Evolutionary conservation across 805 yeast species (phyloP).

Genomic region (Candida vaughaniae): DNA sequence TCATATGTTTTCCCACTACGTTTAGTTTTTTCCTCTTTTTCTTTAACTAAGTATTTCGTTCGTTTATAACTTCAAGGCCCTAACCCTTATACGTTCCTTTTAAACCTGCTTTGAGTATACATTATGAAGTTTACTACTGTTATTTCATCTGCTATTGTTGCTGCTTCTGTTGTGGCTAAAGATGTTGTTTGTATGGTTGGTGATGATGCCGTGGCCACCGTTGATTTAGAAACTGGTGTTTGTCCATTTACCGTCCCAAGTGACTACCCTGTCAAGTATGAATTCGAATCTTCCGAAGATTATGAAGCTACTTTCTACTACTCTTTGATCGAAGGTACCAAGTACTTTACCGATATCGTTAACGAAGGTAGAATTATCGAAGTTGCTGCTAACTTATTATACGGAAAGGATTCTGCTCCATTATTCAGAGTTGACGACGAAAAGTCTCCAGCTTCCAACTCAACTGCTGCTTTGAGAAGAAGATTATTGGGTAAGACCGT

Average conservation of each 20-base stretch:
- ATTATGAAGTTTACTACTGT: conserved; percentile 13
- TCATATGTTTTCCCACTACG: background rate
- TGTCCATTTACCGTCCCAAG: conserved; percentile 38
- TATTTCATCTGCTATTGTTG: conserved; percentile 9
- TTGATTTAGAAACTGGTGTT: conserved; percentile 38
- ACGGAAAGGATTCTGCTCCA: conserved; percentile 23
- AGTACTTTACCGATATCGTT: conserved; percentile 33
- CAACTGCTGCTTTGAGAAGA: conserved; percentile 40
- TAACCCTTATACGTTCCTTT: conserved; percentile 9
- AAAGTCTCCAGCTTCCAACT: conserved; percentile 32
- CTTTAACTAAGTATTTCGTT: conserved; percentile 3
- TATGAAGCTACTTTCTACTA: conserved; percentile 36
- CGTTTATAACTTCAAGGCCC: conserved; percentile 6
- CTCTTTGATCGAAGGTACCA: conserved; percentile 19
- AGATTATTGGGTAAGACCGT: conserved; percentile 27
- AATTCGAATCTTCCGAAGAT: conserved; percentile 26
- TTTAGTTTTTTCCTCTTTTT: background rate
- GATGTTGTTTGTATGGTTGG: conserved; percentile 39
- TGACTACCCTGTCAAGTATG: conserved; percentile 23
- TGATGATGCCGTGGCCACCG: conserved; percentile 32
- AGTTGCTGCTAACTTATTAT: conserved; percentile 32
- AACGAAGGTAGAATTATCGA: conserved; percentile 30
- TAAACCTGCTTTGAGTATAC: background rate
- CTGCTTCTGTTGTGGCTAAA: conserved; percentile 22
- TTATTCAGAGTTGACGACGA: conserved; percentile 27